Base-by-base conservation (phyloP, 1,284 basidiomycete genomes). In the Ganoderma sinense region DNA sequence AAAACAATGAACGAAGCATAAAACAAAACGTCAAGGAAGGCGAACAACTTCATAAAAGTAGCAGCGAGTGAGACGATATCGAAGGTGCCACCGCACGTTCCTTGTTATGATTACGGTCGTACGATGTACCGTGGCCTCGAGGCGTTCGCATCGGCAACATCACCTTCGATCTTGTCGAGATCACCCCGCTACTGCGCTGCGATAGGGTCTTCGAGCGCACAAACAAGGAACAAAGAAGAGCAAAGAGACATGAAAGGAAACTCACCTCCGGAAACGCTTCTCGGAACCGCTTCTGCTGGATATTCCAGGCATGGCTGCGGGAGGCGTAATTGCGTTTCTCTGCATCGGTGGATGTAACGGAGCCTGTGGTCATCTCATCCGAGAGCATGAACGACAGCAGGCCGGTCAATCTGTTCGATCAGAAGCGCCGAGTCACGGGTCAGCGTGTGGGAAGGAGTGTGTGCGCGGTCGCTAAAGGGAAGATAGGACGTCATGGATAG, bases 321-420 rank as follows among this genome's bases (percentile, higher is more conserved):
- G 85, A 82, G 0, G 97, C 96, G 69, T 95, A 91, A 0, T 84
- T 82, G 65, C 88, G 89, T 81, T 97, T 97, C 78, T 97, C 93
- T 5, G 86, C 84, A 62, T 93, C 90, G n/a, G 91, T 89, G 0
- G 94, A 92, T 20, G 89, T 94, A 58, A 97, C 90, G 0, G 94
- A 95, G 14, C 97, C 97, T 0, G 97, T 97, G 0, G 97, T 98
- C 89, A 98, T 96, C 84, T 98, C 97, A 76, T 98, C 96, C 2
- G 94, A 93, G 66, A 97, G 88, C 97, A 98, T 98, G 84, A 98
- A 98, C 7, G 95, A 97, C 56, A 98, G 85, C 29, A 98, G 86
- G 40, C 97, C 97, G n/a, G 96, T 97, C 73, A 98, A 87, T 82
- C 96, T 97, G 75, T 74, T 66, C 26, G 40, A 69, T 64, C 45